Evolutionary conservation across 768 basidiomycete genomes (phyloP), one percentile per base, ranked within the genome.

Genomic region (Phaffia australis): DNA sequence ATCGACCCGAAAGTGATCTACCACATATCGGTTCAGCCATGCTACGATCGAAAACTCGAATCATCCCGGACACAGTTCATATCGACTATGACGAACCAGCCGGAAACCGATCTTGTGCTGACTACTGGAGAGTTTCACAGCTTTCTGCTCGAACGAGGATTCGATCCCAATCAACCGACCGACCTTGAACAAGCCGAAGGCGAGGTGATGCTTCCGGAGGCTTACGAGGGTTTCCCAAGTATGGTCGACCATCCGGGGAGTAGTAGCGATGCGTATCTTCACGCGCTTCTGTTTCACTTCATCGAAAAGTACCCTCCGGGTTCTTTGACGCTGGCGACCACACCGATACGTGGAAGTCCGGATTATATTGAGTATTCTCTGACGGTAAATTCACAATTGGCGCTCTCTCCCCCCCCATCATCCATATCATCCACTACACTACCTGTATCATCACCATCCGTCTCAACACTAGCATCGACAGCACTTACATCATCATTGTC

Each of bases 21-120:
- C 74, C 95, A 99, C 73, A 91, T 98, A 62, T 83, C 90, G 0
- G 92, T 97, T 60, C 98, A 98, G 93, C 94, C 95, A 0, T 99
- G 95, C 77, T 98, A 98, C 77, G 95, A 99, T 81, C 98, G 98
- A 79, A 99, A 99, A 74, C 84, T 99, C 19, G 95, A 99, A 77
- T 95, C 95, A 0, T 97, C 93, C 11, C 83, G 95, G 30, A 83
- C 85, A 4, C 62, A 64, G 21, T 69, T 69, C 67, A n/a, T 59
- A 19, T 23, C 46, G 6, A 35, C 67, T 7, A 48, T 57, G 23
- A 66, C 62, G 56, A 29, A 29, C 16, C 56, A 58, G 30, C 67
- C 62, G 63, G 94, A 98, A 71, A 89, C 97, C 55, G 95, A 98
- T 76, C 95, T 93, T 74, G 95, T 99, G 29, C 83, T 98, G 69